These are phyloP conservation scores for Acer saccharum DNA, from an alignment of 345 rosid species.

Conservation along the genomic window DNA sequence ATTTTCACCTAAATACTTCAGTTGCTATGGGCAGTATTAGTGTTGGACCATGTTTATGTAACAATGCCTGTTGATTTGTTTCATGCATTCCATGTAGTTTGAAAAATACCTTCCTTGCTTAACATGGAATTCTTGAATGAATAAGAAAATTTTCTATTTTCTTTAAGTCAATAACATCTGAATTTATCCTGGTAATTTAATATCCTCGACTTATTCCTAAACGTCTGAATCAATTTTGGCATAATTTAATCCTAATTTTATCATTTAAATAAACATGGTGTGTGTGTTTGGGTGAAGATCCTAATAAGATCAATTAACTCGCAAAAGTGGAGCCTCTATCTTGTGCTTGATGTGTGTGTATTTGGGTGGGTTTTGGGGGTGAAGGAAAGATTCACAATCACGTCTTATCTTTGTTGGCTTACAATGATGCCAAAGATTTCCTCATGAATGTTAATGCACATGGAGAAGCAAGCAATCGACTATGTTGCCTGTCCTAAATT, in stretches of 20 bases:
- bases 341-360: neutral
- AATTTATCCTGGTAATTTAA: neutral
- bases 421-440: neutral
- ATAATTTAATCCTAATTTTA: neutral
- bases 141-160: neutral
- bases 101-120: neutral
- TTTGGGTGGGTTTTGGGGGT: neutral
- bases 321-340: neutral
- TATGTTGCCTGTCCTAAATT: constrained; percentile 9
- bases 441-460: neutral
- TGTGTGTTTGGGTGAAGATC: too few relatives aligned
- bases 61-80: neutral
- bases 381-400: neutral
- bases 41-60: neutral
- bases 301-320: neutral
- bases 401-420: neutral
- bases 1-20: constrained; percentile 10
- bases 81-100: constrained; percentile 6
- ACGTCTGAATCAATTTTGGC: neutral
- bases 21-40: neutral
- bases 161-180: neutral
- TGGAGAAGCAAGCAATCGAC: neutral
- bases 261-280: neutral
- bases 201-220: neutral
- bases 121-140: neutral